Evolutionary conservation across 768 basidiomycete genomes (phyloP).

Genomic region (Lactifluus subvellereus): DNA sequence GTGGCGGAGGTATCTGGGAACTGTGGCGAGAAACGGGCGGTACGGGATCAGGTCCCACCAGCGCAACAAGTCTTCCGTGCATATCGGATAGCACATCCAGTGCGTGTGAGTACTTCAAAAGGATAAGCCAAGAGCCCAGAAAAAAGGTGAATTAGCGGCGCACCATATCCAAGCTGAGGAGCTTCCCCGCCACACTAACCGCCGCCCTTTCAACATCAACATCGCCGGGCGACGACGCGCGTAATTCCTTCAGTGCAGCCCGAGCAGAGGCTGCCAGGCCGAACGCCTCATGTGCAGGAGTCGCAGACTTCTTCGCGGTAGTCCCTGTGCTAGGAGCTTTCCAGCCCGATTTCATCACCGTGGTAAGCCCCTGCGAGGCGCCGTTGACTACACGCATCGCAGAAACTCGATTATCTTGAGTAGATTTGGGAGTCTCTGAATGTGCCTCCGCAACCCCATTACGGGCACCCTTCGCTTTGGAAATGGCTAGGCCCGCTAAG

Average conservation of each 20-base stretch:
- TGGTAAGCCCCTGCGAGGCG: constrained; percentile 52
- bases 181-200: constrained; percentile 57
- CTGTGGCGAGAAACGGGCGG: constrained; percentile 1
- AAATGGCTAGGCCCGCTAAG: constrained; percentile 26
- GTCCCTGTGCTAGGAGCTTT: constrained; percentile 37
- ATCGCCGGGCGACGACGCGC: constrained; percentile 41
- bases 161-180: constrained; percentile 67
- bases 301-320: constrained; percentile 26
- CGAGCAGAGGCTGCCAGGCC: constrained; percentile 37
- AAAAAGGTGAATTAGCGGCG: constrained; percentile 28
- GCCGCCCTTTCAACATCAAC: constrained; percentile 73
- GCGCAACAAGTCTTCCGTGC: constrained; percentile 37
- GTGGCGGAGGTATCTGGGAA: constrained; percentile 21
- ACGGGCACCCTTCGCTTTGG: constrained; percentile 23
- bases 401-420: constrained; percentile 10
- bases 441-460: background rate
- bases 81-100: constrained; percentile 42
- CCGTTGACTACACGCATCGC: constrained; percentile 64
- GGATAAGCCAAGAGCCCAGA: background rate
- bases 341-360: constrained; percentile 53
- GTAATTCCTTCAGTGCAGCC: constrained; percentile 42
- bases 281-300: constrained; percentile 29
- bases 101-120: constrained; percentile 48
- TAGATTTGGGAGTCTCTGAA: background rate
- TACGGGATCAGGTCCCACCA: constrained; percentile 20